Percentiles rank a stretch among this genome's conserved stretches.
phyloP scores from a whole-genome alignment of 306 rosid genomes.

The Prinsepia uniflora region DNA sequence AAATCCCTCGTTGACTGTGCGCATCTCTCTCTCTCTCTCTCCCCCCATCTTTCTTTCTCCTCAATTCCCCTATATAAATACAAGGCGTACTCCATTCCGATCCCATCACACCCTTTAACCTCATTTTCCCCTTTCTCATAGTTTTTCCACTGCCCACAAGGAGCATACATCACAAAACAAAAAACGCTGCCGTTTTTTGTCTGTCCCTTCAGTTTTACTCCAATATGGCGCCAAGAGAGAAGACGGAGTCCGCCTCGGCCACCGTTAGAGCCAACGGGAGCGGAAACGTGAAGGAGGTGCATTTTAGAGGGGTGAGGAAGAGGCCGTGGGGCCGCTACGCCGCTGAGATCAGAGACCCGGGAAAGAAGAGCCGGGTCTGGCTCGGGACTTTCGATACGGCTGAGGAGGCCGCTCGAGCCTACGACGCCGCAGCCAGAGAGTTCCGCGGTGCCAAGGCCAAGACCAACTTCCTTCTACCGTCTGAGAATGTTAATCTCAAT shows the following conservation, averaged over 20 bases:
- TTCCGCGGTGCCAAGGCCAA: conserved; percentile 95
- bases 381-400: conserved; percentile 97
- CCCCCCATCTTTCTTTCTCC: conserved; percentile 7
- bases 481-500: conserved; percentile 23
- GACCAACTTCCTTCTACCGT: conserved; percentile 59
- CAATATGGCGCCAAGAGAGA: conserved; percentile 79
- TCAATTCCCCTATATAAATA: conserved; percentile 39
- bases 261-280: conserved; percentile 29
- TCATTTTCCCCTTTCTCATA: neutral
- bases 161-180: too few species aligned
- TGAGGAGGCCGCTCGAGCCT: conserved; percentile 90
- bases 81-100: conserved; percentile 8
- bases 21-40: conserved; percentile 3
- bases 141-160: neutral
- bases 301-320: conserved; percentile 93
- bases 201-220: neutral
- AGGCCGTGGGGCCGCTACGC: conserved; percentile 99
- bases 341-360: conserved; percentile 93
- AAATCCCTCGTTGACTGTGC: conserved; percentile 55
- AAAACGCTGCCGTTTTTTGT: neutral
- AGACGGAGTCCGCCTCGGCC: conserved; percentile 19
- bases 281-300: conserved; percentile 61
- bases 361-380: conserved; percentile 98
- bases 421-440: conserved; percentile 79
- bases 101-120: neutral